Evolutionary conservation across 441 rosid genomes (phyloP).

Genomic region (Erodium chrysanthum): DNA sequence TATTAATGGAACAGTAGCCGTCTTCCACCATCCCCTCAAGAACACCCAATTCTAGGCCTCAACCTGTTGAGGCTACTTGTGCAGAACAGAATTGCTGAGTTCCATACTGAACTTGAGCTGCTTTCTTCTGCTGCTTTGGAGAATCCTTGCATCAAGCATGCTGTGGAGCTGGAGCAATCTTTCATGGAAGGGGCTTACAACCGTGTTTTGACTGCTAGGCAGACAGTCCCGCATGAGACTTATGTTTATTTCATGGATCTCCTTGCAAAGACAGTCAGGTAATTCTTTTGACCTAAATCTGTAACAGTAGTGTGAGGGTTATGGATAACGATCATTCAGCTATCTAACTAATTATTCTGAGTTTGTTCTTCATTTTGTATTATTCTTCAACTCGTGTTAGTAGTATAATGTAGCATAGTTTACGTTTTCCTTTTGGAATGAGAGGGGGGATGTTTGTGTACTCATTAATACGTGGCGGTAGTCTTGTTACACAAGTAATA

Average conservation of each 20-base stretch:
- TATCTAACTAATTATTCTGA: neutral
- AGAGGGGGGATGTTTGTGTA: neutral
- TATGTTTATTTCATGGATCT: slow-evolving; percentile 94
- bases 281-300: slow-evolving; percentile 15
- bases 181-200: slow-evolving; percentile 98
- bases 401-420: neutral
- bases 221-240: slow-evolving; percentile 73
- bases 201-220: slow-evolving; percentile 84
- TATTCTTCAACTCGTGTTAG: neutral
- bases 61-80: slow-evolving; percentile 89
- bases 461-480: neutral
- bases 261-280: slow-evolving; percentile 96
- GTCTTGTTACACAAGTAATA: neutral
- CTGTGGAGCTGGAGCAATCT: slow-evolving; percentile 96
- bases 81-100: slow-evolving; percentile 91
- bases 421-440: neutral
- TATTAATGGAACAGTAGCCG: slow-evolving; percentile 38
- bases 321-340: neutral
- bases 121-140: slow-evolving; percentile 71
- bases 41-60: slow-evolving; percentile 79
- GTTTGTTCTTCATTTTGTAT: neutral
- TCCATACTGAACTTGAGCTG: slow-evolving; percentile 83
- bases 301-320: neutral
- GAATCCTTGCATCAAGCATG: slow-evolving; percentile 82
- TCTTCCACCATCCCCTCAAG: slow-evolving; percentile 67